These are phyloP conservation scores for Sporothrix brasiliensis DNA, from an alignment of 2,329 filamentous ascomycete genomes.

Conservation along the genomic window DNA sequence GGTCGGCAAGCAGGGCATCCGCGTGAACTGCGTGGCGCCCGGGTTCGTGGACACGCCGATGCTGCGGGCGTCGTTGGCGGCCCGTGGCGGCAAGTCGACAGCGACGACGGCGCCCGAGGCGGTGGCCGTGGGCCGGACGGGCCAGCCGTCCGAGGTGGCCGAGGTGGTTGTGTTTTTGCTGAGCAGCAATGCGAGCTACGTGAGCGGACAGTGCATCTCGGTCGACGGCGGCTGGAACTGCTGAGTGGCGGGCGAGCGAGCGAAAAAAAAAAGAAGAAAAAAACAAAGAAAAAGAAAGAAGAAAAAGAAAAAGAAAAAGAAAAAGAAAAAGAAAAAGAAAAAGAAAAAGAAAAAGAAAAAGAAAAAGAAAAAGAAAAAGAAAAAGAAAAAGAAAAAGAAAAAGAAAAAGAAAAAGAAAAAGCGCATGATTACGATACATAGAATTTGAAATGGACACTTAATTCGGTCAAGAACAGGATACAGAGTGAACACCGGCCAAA, in stretches of 20 bases:
- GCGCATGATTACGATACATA: too few relatives aligned
- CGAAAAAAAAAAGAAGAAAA: too few relatives aligned
- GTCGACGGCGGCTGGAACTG: conserved; percentile 34
- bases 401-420: too few relatives aligned
- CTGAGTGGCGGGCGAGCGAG: neutral
- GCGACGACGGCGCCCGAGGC: conserved; percentile 45
- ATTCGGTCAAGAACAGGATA: too few relatives aligned
- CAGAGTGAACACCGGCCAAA: too few relatives aligned
- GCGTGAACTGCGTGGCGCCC: conserved; percentile 44
- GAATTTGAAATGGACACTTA: too few relatives aligned
- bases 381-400: too few relatives aligned
- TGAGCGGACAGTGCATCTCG: conserved; percentile 32
- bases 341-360: too few relatives aligned
- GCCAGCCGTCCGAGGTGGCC: conserved; percentile 55
- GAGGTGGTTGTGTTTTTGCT: conserved; percentile 50
- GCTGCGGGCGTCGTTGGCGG: conserved; percentile 26
- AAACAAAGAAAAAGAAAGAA: too few relatives aligned
- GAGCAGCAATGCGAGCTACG: conserved; percentile 35
- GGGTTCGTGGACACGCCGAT: conserved; percentile 34
- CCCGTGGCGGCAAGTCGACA: conserved; percentile 34
- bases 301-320: too few relatives aligned
- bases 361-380: too few relatives aligned
- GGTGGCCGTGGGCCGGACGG: conserved; percentile 43
- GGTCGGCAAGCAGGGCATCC: conserved; percentile 49
- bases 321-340: too few relatives aligned